These are phyloP conservation scores for Dendrocalamus sinicus DNA, from an alignment of 176 grass and related monocot genomes.

Conservation along the genomic window DNA sequence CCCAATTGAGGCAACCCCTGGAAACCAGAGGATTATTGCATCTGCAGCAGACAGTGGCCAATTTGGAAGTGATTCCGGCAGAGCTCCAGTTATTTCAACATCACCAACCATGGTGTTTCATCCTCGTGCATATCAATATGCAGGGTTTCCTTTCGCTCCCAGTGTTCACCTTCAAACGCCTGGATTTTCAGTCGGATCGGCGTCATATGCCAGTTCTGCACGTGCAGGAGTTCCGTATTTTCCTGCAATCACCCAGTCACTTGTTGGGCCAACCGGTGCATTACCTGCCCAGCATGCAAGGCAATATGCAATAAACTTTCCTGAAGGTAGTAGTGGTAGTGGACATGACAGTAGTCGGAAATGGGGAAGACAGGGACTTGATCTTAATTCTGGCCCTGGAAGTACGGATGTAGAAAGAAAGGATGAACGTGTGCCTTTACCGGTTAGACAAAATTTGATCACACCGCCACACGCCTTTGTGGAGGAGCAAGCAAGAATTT, in stretches of 20 bases:
- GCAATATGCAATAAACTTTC: slow-evolving; percentile 74
- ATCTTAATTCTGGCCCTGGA: slow-evolving; percentile 88
- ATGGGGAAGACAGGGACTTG: slow-evolving; percentile 82
- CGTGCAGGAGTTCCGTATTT: slow-evolving; percentile 55
- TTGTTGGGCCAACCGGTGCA: slow-evolving; percentile 61
- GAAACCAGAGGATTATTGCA: slow-evolving; percentile 61
- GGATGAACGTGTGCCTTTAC: slow-evolving; percentile 58
- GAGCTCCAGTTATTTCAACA: slow-evolving; percentile 68
- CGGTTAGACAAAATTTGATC: slow-evolving; percentile 71
- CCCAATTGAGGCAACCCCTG: slow-evolving; percentile 55
- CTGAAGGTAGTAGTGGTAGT: slow-evolving; percentile 67
- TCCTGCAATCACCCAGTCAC: slow-evolving; percentile 47
- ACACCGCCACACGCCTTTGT: slow-evolving; percentile 55
- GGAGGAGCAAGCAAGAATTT: slow-evolving; percentile 81
- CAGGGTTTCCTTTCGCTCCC: slow-evolving; percentile 63
- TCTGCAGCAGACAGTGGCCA: slow-evolving; percentile 59
- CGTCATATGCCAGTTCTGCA: slow-evolving; percentile 61
- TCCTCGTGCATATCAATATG: slow-evolving; percentile 73
- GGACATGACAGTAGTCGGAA: slow-evolving; percentile 60
- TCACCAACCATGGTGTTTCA: slow-evolving; percentile 69
- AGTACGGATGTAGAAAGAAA: slow-evolving; percentile 69
- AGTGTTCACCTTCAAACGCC: slow-evolving; percentile 56
- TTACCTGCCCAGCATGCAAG: slow-evolving; percentile 67
- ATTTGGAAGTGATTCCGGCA: slow-evolving; percentile 58
- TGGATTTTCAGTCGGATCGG: slow-evolving; percentile 65